Percentiles rank a stretch among this genome's conserved stretches.
These are phyloP conservation scores for Saturnispora kantuleensis DNA, from an alignment of 805 yeast species.

Conservation along the genomic window DNA sequence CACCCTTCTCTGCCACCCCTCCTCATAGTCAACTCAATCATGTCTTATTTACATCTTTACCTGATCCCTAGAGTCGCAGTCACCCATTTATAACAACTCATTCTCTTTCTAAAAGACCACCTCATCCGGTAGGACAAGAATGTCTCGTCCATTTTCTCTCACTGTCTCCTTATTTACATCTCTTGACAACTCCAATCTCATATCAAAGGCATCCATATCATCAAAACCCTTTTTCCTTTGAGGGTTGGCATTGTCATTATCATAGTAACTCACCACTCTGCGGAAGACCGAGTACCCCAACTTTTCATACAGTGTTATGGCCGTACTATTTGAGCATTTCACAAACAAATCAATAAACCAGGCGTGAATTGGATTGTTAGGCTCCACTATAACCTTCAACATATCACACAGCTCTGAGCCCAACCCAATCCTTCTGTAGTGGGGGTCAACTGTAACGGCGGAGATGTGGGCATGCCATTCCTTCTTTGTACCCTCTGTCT, in stretches of 20 bases:
- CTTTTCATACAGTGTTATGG: slow-evolving; percentile 73
- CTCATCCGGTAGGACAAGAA: slow-evolving; percentile 57
- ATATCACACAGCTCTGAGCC: slow-evolving; percentile 73
- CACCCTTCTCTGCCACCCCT: too few species aligned
- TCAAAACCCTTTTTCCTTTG: slow-evolving; percentile 43
- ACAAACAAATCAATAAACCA: slow-evolving; percentile 89
- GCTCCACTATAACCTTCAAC: slow-evolving; percentile 61
- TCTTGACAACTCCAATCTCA: slow-evolving; percentile 57
- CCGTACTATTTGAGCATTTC: slow-evolving; percentile 72
- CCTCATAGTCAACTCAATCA: too few species aligned
- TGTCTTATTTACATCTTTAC: too few species aligned
- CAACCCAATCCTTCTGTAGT: slow-evolving; percentile 74
- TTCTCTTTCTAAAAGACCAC: slow-evolving; percentile 37
- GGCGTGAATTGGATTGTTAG: slow-evolving; percentile 59
- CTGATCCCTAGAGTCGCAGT: too few species aligned
- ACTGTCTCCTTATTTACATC: slow-evolving; percentile 46
- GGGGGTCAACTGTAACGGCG: slow-evolving; percentile 83
- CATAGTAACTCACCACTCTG: slow-evolving; percentile 85
- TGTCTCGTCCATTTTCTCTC: slow-evolving; percentile 50
- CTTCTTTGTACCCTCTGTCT: slow-evolving; percentile 74
- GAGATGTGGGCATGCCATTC: slow-evolving; percentile 98
- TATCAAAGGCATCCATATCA: slow-evolving; percentile 77
- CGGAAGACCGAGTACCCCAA: slow-evolving; percentile 79
- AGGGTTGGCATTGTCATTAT: slow-evolving; percentile 20
- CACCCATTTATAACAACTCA: too few species aligned